Conservation (phyloP, 2,329 filamentous ascomycete genomes). For the Colletotrichum tamarilloi region DNA sequence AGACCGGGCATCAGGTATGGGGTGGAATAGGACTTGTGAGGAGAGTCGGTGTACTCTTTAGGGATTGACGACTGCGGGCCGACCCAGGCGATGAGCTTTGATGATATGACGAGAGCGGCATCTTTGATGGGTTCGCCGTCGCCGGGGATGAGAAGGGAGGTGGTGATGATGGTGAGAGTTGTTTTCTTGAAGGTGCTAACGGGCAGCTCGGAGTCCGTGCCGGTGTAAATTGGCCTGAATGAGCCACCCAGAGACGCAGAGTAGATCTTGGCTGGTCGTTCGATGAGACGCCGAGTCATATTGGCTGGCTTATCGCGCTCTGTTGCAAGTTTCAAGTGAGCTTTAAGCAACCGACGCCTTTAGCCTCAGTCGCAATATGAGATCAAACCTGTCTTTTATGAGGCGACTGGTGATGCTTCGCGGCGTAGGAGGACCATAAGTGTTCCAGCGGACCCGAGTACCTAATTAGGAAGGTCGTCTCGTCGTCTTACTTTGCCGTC, state of each 20-base stretch:
- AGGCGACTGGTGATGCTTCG: background rate
- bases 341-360: background rate
- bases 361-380: too few relatives aligned
- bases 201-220: background rate
- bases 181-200: constrained; percentile 39
- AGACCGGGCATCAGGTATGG: constrained; percentile 61
- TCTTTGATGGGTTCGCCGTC: constrained; percentile 53
- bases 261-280: constrained; percentile 36
- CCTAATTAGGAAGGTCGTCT: background rate
- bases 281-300: constrained; percentile 23
- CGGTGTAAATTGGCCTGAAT: constrained; percentile 33
- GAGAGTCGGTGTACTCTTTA: constrained; percentile 41
- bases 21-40: constrained; percentile 47
- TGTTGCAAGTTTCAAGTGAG: too few relatives aligned
- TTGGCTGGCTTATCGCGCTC: too few relatives aligned
- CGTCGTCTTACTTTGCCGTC: background rate
- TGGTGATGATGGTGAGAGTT: constrained; percentile 39
- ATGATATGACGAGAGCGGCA: constrained; percentile 50
- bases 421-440: background rate
- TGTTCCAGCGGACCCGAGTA: background rate
- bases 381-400: background rate
- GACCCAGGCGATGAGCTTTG: constrained; percentile 53
- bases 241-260: constrained; percentile 45
- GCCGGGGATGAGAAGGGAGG: constrained; percentile 59
- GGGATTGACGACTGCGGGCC: constrained; percentile 46